Percentiles rank a stretch among this genome's conserved stretches.
These are phyloP conservation scores for Capsicum baccatum DNA, from an alignment of 257 asterid genomes.

Conservation along the genomic window DNA sequence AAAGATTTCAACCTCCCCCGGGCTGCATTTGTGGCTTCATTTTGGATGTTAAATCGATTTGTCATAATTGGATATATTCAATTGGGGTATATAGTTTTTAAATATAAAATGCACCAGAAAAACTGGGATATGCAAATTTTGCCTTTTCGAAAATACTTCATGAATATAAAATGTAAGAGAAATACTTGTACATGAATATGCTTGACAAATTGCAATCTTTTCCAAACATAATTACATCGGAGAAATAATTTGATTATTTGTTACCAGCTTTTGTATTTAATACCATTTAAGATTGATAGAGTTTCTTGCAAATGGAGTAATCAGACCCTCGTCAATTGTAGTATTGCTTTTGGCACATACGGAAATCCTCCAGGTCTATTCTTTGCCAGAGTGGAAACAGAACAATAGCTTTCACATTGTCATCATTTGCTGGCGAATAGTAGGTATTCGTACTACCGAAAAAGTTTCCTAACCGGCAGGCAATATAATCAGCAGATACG, in stretches of 20 bases:
- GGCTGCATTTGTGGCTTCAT: no score
- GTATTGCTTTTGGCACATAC: neutral
- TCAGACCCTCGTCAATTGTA: neutral
- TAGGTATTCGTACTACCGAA: no score
- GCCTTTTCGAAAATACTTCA: no score
- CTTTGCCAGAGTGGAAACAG: neutral
- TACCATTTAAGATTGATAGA: neutral
- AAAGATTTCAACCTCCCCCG: no score
- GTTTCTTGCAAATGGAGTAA: conserved; percentile 14
- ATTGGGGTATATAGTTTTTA: neutral
- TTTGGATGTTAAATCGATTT: neutral
- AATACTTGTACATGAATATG: neutral
- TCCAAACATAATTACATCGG: neutral
- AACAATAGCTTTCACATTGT: neutral
- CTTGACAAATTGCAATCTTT: neutral
- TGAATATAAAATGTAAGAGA: neutral
- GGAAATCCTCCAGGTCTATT: neutral
- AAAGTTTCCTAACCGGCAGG: no score
- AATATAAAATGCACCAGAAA: neutral
- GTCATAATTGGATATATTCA: neutral
- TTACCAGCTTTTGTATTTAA: conserved; percentile 9
- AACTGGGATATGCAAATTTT: no score
- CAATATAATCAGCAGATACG: no score
- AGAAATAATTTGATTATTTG: neutral
- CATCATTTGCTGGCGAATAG: neutral